Evolutionary conservation across 257 asterid genomes (phyloP).

Genomic region (Cruciata laevipes): DNA sequence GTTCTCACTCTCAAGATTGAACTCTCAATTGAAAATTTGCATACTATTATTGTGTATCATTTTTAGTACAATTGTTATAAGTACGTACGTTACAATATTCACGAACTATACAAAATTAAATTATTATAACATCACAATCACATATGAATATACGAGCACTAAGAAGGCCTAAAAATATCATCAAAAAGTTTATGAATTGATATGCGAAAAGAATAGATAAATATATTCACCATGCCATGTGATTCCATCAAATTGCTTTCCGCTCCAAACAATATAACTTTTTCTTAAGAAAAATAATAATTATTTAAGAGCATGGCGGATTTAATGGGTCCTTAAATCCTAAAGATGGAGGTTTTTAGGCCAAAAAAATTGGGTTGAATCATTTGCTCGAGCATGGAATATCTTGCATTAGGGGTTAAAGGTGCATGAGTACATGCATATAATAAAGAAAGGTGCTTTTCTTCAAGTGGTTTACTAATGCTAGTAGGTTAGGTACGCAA

Average conservation of each 20-base stretch:
- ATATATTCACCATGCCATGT: conserved; percentile 52
- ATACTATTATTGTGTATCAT: too few relatives aligned
- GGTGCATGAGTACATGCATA: not conserved
- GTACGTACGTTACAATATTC: too few relatives aligned
- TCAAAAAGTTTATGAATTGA: conserved; percentile 14
- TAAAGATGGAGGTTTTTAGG: not conserved
- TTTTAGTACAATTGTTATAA: too few relatives aligned
- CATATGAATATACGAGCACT: not conserved
- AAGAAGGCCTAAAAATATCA: not conserved
- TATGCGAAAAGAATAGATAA: conserved; percentile 17
- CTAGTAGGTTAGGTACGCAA: conserved; percentile 5
- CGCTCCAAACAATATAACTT: not conserved
- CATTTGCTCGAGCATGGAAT: not conserved
- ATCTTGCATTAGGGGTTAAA: not conserved
- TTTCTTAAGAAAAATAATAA: too few relatives aligned
- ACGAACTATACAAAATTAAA: too few relatives aligned
- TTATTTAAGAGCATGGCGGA: not conserved
- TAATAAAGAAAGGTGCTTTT: not conserved
- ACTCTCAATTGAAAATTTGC: too few relatives aligned
- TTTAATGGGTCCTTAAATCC: not conserved
- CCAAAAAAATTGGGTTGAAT: not conserved
- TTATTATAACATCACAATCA: too few relatives aligned
- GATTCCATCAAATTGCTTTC: conserved; percentile 24
- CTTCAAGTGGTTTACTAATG: not conserved
- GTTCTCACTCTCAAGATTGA: too few relatives aligned